Evolutionary conservation across 1,284 basidiomycete species (phyloP).

Genomic region (Marasmius fiardii): DNA sequence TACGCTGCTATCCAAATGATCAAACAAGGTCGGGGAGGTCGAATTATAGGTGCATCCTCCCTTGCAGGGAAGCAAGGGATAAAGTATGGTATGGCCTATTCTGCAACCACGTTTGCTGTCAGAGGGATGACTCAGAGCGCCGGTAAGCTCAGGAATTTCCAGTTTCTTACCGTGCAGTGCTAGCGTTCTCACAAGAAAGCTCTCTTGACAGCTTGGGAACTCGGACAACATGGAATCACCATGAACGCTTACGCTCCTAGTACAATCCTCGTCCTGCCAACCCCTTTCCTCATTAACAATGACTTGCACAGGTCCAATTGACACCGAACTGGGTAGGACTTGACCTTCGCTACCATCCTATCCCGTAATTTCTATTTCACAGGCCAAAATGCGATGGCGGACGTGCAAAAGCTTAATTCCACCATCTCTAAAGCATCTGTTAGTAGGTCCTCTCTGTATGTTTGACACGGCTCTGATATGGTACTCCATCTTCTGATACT

Average conservation of each 20-base stretch:
- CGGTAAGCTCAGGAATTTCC: constrained; percentile 1
- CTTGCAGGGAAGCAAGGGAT: constrained; percentile 28
- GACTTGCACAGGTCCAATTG: background rate
- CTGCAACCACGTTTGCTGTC: background rate
- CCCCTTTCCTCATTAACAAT: background rate
- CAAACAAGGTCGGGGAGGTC: constrained; percentile 29
- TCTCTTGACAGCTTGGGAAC: constrained; percentile 8
- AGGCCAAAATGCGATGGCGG: no score
- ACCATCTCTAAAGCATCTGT: no score
- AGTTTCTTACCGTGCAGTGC: background rate
- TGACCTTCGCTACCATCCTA: no score
- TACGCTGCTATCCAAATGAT: constrained; percentile 27
- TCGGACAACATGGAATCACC: constrained; percentile 9
- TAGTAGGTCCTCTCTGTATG: no score
- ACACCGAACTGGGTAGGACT: background rate
- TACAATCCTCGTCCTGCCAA: background rate
- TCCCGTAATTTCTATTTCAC: no score
- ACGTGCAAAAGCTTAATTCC: no score
- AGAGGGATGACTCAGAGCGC: constrained; percentile 7
- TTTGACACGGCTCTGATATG: no score
- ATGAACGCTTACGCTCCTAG: constrained; percentile 13
- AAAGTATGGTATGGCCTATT: background rate
- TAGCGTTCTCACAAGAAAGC: background rate
- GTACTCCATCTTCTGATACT: no score
- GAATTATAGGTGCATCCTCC: constrained; percentile 36